Evolutionary conservation across 768 basidiomycete species (phyloP).

Genomic region (Boletus edulis): DNA sequence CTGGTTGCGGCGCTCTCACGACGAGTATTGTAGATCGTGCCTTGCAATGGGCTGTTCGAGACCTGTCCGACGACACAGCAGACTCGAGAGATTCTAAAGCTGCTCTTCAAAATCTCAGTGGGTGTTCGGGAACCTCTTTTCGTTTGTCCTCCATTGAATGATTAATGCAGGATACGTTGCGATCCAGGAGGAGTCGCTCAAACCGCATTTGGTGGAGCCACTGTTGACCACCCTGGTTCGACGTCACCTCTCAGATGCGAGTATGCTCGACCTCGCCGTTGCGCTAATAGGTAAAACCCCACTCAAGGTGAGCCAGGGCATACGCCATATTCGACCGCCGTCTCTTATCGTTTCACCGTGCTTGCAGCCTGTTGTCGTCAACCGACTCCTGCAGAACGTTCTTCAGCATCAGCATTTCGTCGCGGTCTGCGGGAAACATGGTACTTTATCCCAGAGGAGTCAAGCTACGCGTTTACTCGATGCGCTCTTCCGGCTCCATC

Average conservation of each 20-base stretch:
- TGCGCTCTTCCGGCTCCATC: conserved; percentile 71
- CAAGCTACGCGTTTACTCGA: conserved; percentile 56
- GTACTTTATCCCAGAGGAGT: conserved; percentile 35
- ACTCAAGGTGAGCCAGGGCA: conserved; percentile 56
- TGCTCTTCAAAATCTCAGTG: conserved; percentile 39
- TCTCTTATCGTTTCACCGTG: background rate
- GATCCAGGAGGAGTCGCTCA: conserved; percentile 24
- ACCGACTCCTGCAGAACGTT: conserved; percentile 72
- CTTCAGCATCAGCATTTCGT: conserved; percentile 68
- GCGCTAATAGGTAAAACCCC: conserved; percentile 38
- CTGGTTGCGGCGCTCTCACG: conserved; percentile 25
- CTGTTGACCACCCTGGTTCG: conserved; percentile 63
- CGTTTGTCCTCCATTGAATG: background rate
- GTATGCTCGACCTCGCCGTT: conserved; percentile 43
- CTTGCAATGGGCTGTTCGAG: conserved; percentile 53
- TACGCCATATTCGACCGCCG: background rate
- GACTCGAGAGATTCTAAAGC: conserved; percentile 17
- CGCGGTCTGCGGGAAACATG: conserved; percentile 36
- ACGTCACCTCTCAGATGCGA: conserved; percentile 46
- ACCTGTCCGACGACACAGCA: conserved; percentile 37
- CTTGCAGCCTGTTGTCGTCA: conserved; percentile 61
- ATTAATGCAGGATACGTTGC: conserved; percentile 12
- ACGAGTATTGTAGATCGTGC: conserved; percentile 41
- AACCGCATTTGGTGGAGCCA: conserved; percentile 67
- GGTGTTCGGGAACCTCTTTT: conserved; percentile 9